Evolutionary conservation across 495 filamentous ascomycete species (phyloP), one percentile per base, ranked within the genome.

Genomic region (Lasiosphaeria hispida): DNA sequence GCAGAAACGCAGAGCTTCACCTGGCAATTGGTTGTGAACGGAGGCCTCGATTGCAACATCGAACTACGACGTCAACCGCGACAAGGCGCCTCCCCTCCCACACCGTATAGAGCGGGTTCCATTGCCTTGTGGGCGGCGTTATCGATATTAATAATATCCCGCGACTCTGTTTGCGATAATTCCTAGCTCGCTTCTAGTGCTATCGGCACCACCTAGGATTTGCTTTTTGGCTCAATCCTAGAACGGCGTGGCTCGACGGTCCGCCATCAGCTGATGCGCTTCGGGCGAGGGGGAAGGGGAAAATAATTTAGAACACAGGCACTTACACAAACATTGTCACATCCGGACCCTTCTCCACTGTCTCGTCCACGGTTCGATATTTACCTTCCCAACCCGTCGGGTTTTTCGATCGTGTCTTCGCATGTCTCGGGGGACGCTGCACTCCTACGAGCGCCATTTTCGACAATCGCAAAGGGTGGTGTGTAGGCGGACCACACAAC

Each of bases 191-290:
- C 36, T 52, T 35, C 44, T 48, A 4, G 59, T 18, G n/a, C 53
- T 53, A 34, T 37, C 55, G 34, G 49, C 35, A 40, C 33, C 47
- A 60, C 48, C 57, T 43, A 57, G 10, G 33, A 45, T 38, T 60
- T 57, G 61, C 57, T 53, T 63, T 63, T 60, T 63, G 61, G 57
- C 61, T 63, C 58, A 63, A 63, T 63, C 58, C 57, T 38, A 38
- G 53, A 60, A 50, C 44, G 18, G 61, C 34, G 57, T 63, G 61
- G 53, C 36, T 63, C 48, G 23, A 43, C 41, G 14, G 36, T 50
- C 53, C 37, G 36, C 53, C 42, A 57, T 63, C 61, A 63, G 53
- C 61, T 63, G 57, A 63, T 48, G 50, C 50, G 11, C 15, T 38
- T 48, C 42, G 53, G 34, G 54, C 43, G 51, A 50, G 36, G 51